These are phyloP conservation scores for Alternaria brassicae DNA, from an alignment of 2,329 filamentous ascomycete genomes.

Conservation along the genomic window DNA sequence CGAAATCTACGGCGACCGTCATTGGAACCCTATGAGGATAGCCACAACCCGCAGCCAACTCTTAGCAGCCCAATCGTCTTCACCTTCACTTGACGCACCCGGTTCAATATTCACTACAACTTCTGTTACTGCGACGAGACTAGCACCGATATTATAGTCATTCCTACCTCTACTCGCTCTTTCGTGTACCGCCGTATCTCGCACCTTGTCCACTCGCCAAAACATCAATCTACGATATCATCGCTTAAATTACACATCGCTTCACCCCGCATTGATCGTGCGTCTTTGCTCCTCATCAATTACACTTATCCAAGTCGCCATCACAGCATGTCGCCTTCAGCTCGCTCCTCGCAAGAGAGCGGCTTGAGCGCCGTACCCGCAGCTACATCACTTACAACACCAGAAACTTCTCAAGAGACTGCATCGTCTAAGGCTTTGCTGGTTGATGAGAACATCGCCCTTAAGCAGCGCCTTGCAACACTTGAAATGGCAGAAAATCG, in stretches of 20 bases:
- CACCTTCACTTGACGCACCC: neutral
- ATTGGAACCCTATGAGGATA: neutral
- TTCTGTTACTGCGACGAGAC: neutral
- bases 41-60: neutral
- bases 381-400: neutral
- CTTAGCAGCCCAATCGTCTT: neutral
- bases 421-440: neutral
- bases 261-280: neutral
- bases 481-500: neutral
- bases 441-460: neutral
- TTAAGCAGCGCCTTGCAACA: slow-evolving; percentile 1
- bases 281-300: neutral
- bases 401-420: neutral
- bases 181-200: neutral
- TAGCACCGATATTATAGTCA: neutral
- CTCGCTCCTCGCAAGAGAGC: neutral
- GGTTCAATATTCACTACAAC: neutral
- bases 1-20: neutral
- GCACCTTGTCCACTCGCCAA: neutral
- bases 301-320: neutral
- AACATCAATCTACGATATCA: neutral
- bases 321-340: neutral
- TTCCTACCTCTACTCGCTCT: neutral
- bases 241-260: neutral
- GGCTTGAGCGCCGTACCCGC: neutral